These are phyloP conservation scores for Silene uniflora DNA, from an alignment of 148 eudicot genomes.

Conservation along the genomic window DNA sequence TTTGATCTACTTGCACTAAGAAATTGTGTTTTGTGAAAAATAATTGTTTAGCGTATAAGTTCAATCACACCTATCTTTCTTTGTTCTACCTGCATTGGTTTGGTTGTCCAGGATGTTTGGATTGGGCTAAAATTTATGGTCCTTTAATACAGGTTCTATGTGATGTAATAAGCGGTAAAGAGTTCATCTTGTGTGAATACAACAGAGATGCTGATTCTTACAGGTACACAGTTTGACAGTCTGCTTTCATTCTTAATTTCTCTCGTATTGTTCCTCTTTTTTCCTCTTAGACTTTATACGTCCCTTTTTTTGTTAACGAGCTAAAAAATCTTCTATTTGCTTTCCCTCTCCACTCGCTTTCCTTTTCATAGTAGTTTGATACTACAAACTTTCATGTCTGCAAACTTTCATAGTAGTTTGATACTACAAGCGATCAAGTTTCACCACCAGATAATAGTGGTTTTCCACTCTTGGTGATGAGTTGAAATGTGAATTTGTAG, in stretches of 20 bases:
- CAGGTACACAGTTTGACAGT: constrained; percentile 38
- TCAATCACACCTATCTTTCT: not conserved
- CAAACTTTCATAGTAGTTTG: not conserved
- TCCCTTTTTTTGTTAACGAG: not conserved
- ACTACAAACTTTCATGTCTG: not conserved
- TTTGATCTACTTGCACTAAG: not conserved
- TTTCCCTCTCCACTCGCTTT: too few relatives aligned
- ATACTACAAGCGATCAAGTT: not conserved
- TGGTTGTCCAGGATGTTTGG: not conserved
- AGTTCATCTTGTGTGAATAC: constrained; percentile 89
- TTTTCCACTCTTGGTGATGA: not conserved
- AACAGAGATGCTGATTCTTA: constrained; percentile 97
- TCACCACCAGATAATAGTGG: not conserved
- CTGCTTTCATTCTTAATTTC: not conserved
- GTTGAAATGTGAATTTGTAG: constrained; percentile 31
- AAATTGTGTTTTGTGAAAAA: not conserved
- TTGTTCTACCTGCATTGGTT: not conserved
- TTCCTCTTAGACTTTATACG: not conserved
- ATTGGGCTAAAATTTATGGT: constrained; percentile 2
- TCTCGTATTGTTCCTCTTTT: not conserved
- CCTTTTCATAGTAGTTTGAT: not conserved
- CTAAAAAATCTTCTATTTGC: too few relatives aligned
- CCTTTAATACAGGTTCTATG: constrained; percentile 55
- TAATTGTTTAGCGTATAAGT: not conserved
- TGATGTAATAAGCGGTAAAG: constrained; percentile 72